Evolutionary conservation across 2,329 filamentous ascomycete genomes (phyloP), one percentile per base, ranked within the genome.

Genomic region (Fusarium pseudocircinatum): DNA sequence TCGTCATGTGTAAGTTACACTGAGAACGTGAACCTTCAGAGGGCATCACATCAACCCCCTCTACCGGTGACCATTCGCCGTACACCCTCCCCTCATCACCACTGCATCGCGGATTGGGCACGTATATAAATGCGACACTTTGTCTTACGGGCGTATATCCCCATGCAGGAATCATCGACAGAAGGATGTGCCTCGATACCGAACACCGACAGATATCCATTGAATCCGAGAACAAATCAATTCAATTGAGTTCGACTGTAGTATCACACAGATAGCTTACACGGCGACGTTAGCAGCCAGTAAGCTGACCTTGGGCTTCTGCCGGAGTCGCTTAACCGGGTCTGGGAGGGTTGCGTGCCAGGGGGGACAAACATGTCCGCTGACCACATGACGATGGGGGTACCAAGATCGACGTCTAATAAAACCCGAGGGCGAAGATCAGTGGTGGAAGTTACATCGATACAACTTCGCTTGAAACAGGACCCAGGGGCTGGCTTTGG

Each of bases 131-230:
- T 54, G 63, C 39, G 49, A 70, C 52, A 24, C 22, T 47, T 28
- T 24, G 32, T 15, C 39, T 34, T 7, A 42, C 69, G 65, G 69
- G 32, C 32, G 22, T 49, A 44, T 46, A 14, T 43, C 57, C 70
- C 44, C 32, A 65, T 65, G 54, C 43, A 65, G 61, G 30, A 73
- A 72, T 59, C 43, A 63, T 59, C 60, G 36, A 24, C 69, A 46
- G 34, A 28, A 11, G 11, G 30, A 34, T 47, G 49, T 46, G 47
- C 24, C 34, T 43, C 24, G 49, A 65, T 49, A 36, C 69, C 69
- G 69, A 72, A 72, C 24, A 22, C 69, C 69, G 69, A 72, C 65
- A 65, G 53, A 72, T 60, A 39, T 65, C 69, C 69, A 53, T 16
- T 50, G 9, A 34, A 42, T 58, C 63, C 69, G 62, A 65, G 32